Conservation (phyloP, 768 basidiomycete species). For the Mycena alexandri region DNA sequence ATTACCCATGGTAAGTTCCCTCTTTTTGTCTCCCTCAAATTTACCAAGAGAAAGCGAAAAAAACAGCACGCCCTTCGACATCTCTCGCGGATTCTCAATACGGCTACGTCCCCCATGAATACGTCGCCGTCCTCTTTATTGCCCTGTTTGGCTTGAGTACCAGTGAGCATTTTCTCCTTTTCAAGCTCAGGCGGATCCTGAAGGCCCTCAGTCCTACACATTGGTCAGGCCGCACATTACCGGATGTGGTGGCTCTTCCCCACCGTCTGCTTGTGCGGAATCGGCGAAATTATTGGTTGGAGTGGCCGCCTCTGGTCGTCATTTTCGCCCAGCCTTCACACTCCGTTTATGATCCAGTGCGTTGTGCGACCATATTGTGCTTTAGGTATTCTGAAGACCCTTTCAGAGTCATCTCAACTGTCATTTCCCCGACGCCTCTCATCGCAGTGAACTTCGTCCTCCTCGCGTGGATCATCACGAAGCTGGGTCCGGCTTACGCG, state of each 20-base stretch:
- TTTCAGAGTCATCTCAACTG: neutral
- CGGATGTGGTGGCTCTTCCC: neutral
- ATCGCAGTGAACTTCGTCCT: conserved; percentile 6
- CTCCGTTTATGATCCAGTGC: conserved; percentile 3
- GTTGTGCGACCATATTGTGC: neutral
- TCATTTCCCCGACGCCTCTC: conserved; percentile 4
- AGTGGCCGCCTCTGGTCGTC: neutral
- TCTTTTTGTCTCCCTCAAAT: neutral
- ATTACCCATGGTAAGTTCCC: no score
- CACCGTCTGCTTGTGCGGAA: neutral
- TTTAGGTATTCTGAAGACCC: neutral
- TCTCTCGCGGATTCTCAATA: neutral
- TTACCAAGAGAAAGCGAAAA: no score
- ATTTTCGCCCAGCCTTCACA: neutral
- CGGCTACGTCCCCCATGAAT: conserved; percentile 8
- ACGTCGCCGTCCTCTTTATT: neutral
- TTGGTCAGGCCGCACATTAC: neutral
- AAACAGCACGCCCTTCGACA: neutral
- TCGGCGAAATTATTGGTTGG: neutral
- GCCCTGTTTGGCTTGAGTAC: neutral
- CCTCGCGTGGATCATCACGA: neutral
- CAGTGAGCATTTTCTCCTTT: neutral
- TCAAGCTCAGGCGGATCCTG: no score
- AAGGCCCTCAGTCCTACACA: neutral
- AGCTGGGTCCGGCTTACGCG: neutral